Conservation (phyloP, 257 asterid genomes). For the Fraxinus cuspidata region DNA sequence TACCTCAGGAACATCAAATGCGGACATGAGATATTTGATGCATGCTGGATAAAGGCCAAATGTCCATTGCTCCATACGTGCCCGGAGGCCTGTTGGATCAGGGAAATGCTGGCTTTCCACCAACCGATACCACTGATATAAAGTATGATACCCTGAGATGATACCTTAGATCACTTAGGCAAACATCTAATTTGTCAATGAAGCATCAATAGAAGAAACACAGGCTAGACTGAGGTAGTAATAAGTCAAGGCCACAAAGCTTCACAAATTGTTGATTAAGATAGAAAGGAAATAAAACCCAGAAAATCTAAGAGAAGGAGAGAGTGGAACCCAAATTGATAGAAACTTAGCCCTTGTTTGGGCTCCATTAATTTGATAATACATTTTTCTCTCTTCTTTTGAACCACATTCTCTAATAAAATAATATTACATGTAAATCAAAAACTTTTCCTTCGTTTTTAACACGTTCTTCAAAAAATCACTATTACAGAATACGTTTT, state of each 20-base stretch:
- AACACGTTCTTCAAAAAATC: no score
- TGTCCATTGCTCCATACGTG: constrained; percentile 95
- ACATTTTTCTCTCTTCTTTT: no score
- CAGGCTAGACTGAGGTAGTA: not conserved
- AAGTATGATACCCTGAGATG: constrained; percentile 82
- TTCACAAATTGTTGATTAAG: not conserved
- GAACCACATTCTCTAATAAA: no score
- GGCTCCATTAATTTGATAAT: no score
- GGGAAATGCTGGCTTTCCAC: constrained; percentile 97
- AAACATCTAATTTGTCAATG: constrained; percentile 4
- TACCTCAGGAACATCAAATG: constrained; percentile 96
- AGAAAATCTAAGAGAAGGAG: not conserved
- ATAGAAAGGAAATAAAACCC: not conserved
- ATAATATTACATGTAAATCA: no score
- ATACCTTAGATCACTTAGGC: constrained; percentile 20
- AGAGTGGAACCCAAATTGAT: not conserved
- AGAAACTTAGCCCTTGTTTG: no score
- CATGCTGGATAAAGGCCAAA: constrained; percentile 98
- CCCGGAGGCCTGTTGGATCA: constrained; percentile 93
- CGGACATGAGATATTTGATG: constrained; percentile 96
- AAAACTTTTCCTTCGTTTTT: no score
- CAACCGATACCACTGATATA: constrained; percentile 85
- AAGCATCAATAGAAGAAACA: not conserved
- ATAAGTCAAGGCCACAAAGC: not conserved
- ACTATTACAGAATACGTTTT: no score